phyloP scores from a whole-genome alignment of 305 asterid species.

The Andrographis paniculata region DNA sequence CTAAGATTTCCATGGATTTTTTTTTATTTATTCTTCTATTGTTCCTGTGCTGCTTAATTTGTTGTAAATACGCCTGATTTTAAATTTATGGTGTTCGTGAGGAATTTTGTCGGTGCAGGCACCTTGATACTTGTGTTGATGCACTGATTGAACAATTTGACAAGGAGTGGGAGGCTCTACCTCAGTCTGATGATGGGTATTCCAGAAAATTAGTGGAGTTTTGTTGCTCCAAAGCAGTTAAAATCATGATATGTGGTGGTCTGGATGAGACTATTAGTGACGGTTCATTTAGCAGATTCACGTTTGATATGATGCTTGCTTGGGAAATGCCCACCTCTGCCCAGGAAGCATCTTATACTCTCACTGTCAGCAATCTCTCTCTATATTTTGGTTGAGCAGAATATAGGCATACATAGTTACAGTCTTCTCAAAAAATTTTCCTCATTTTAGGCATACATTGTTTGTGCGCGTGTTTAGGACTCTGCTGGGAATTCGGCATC shows the following conservation, averaged over 20 bases:
- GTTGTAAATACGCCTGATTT: too few relatives aligned
- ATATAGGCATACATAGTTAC: too few relatives aligned
- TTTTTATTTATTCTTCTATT: too few relatives aligned
- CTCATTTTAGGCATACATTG: too few relatives aligned
- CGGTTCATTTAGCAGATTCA: conserved; percentile 61
- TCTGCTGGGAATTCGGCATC: too few relatives aligned
- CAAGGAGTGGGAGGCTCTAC: conserved; percentile 49
- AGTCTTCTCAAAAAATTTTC: too few relatives aligned
- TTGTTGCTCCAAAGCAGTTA: conserved; percentile 55
- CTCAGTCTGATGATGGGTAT: conserved; percentile 33
- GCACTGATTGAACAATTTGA: conserved; percentile 47
- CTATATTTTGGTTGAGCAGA: too few relatives aligned
- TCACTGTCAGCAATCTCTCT: conserved; percentile 6
- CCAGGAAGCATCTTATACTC: conserved; percentile 43
- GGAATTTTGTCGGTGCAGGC: conserved; percentile 34
- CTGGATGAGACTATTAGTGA: conserved; percentile 45
- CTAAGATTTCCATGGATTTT: too few relatives aligned
- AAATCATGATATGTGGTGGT: conserved; percentile 27
- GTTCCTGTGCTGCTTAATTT: too few relatives aligned
- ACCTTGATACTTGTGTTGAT: conserved; percentile 37
- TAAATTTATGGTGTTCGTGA: too few relatives aligned
- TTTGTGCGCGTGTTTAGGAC: too few relatives aligned
- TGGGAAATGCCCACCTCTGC: conserved; percentile 62
- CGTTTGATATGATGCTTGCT: conserved; percentile 91
- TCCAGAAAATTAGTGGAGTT: conserved; percentile 55